A percentile compares a stretch with the other conserved stretches of the same genome.
Evolutionary conservation across 2,329 filamentous ascomycete species (phyloP).

Genomic region (Diaporthe sp.): DNA sequence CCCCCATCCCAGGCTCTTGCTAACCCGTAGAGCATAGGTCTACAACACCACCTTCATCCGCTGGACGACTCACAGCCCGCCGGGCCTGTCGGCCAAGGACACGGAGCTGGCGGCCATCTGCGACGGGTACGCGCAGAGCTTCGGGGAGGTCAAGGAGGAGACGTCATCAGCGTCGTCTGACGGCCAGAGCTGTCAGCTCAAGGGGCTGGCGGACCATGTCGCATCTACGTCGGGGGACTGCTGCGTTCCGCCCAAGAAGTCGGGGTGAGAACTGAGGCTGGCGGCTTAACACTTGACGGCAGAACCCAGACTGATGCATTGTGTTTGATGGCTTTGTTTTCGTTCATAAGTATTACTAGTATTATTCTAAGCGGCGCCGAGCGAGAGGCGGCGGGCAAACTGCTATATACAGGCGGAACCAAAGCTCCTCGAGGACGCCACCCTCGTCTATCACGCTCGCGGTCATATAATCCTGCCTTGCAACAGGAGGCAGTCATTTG

Average conservation of each 20-base stretch:
- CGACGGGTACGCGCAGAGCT: conserved; percentile 66
- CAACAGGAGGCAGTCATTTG: background rate
- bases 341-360: conserved; percentile 35
- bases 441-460: conserved; percentile 24
- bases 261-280: background rate
- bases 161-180: background rate
- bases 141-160: conserved; percentile 61
- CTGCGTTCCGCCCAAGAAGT: conserved; percentile 59
- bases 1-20: background rate
- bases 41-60: conserved; percentile 78
- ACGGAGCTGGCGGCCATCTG: conserved; percentile 70
- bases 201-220: conserved; percentile 58
- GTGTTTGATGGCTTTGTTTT: conserved; percentile 8
- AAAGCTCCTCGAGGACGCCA: conserved; percentile 25
- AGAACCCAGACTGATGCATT: background rate
- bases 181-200: conserved; percentile 48
- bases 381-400: conserved; percentile 15
- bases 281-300: no score
- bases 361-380: conserved; percentile 33
- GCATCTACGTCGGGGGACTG: conserved; percentile 61
- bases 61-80: conserved; percentile 78
- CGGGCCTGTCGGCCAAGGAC: conserved; percentile 73
- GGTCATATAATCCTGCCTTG: background rate
- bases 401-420: conserved; percentile 26
- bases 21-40: conserved; percentile 56